Percentiles rank a stretch among this genome's conserved stretches.
phyloP scores from a whole-genome alignment of 192 early-diverging fungal genomes.

The Backusella parvicylindrica region DNA sequence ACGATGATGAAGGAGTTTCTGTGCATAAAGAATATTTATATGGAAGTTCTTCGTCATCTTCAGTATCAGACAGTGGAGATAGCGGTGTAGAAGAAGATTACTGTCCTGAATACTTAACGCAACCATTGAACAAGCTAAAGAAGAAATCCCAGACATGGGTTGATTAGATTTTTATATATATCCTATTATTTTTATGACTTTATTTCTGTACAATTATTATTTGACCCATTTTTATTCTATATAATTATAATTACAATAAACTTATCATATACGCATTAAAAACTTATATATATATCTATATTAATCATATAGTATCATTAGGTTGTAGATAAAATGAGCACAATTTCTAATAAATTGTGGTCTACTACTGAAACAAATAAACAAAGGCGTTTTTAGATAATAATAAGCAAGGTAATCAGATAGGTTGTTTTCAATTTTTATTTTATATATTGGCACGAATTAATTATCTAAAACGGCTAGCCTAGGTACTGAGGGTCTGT shows the following conservation, averaged over 20 bases:
- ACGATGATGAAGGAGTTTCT: slow-evolving; percentile 4
- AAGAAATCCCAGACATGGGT: not conserved
- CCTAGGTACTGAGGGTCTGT: too few species aligned
- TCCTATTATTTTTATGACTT: not conserved
- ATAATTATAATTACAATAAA: not conserved
- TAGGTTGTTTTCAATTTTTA: too few species aligned
- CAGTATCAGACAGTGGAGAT: not conserved
- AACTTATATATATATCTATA: too few species aligned
- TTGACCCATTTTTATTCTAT: not conserved
- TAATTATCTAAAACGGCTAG: too few species aligned
- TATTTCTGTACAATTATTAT: not conserved
- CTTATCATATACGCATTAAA: not conserved
- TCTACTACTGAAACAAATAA: too few species aligned
- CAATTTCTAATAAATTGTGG: too few species aligned
- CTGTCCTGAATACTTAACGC: not conserved
- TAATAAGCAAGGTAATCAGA: too few species aligned
- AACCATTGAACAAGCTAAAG: not conserved
- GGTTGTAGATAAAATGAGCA: too few species aligned
- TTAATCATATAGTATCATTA: too few species aligned
- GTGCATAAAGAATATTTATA: not conserved
- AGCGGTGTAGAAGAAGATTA: slow-evolving; percentile 38
- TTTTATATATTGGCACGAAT: too few species aligned
- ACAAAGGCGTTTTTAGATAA: too few species aligned
- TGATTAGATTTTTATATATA: not conserved
- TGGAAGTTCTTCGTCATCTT: not conserved